A percentile compares a stretch with the other conserved stretches of the same genome.
These are phyloP conservation scores for Monascus ruber DNA, from an alignment of 2,329 filamentous ascomycete genomes.

Conservation along the genomic window DNA sequence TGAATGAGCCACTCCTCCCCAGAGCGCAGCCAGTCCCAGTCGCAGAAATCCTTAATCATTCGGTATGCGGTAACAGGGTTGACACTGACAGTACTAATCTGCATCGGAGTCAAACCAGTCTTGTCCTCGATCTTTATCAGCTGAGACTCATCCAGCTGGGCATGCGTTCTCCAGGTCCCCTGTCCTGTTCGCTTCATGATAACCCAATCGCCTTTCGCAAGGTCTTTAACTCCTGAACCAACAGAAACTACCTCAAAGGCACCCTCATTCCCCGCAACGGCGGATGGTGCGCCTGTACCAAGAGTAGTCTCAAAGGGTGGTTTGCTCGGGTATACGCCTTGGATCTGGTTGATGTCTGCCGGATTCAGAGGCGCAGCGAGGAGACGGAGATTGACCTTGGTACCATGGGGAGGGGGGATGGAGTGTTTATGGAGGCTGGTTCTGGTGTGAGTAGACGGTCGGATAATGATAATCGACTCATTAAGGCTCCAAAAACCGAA, in stretches of 20 bases:
- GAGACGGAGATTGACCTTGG: constrained; percentile 66
- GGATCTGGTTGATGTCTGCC: constrained; percentile 94
- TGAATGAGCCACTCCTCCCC: constrained; percentile 93
- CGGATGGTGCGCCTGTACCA: constrained; percentile 63
- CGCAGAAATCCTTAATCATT: constrained; percentile 72
- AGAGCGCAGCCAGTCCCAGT: constrained; percentile 37
- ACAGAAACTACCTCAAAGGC: constrained; percentile 76
- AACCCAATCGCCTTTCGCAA: constrained; percentile 81
- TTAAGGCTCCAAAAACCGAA: not conserved
- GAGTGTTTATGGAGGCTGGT: constrained; percentile 37
- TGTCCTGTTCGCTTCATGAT: constrained; percentile 74
- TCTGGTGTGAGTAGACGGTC: constrained; percentile 1
- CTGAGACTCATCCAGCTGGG: constrained; percentile 49
- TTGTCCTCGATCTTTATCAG: constrained; percentile 61
- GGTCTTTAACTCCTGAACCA: constrained; percentile 49
- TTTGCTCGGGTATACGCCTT: constrained; percentile 86
- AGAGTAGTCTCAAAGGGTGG: constrained; percentile 65
- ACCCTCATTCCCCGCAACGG: constrained; percentile 62
- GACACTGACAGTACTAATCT: constrained; percentile 78
- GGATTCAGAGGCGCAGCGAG: constrained; percentile 92
- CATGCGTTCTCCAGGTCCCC: constrained; percentile 92
- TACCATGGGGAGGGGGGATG: constrained; percentile 42
- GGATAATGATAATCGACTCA: not conserved
- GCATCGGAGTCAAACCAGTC: constrained; percentile 58
- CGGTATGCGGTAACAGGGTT: constrained; percentile 93